A percentile compares a stretch with the other conserved stretches of the same genome.
These are phyloP conservation scores for Rhynchosporium graminicola DNA, from an alignment of 2,329 filamentous ascomycete genomes.

Conservation along the genomic window DNA sequence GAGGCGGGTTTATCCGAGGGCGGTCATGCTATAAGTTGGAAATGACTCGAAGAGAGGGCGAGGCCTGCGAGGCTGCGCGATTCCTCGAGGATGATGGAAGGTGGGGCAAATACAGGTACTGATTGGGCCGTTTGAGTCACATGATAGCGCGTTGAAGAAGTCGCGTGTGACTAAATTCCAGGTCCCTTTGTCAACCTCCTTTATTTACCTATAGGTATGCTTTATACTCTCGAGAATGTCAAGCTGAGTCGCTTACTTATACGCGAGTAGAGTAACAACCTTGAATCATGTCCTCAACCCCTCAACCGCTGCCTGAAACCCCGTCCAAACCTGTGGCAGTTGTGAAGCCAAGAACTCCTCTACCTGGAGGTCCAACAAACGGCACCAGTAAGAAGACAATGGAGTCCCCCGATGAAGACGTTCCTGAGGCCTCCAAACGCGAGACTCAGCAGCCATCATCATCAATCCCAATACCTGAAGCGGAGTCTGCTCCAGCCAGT, in stretches of 20 bases:
- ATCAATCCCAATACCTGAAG: constrained; percentile 8
- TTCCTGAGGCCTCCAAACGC: background rate
- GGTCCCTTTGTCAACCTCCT: background rate
- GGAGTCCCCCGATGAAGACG: background rate
- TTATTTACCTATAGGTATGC: too few relatives aligned
- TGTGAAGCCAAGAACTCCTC: constrained; percentile 11
- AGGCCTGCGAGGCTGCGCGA: constrained; percentile 23
- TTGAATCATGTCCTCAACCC: constrained; percentile 26
- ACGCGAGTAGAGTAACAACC: too few relatives aligned
- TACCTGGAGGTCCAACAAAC: constrained; percentile 9
- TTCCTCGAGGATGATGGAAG: constrained; percentile 17
- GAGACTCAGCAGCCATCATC: constrained; percentile 19
- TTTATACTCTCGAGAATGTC: background rate
- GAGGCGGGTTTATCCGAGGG: constrained; percentile 17
- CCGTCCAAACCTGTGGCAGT: constrained; percentile 11
- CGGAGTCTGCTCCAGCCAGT: background rate
- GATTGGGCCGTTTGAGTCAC: constrained; percentile 18
- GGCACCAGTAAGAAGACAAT: background rate
- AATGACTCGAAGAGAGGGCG: constrained; percentile 11
- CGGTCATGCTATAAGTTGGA: constrained; percentile 13
- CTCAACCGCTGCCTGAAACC: constrained; percentile 22
- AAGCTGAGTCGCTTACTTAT: too few relatives aligned
- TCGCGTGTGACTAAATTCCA: background rate
- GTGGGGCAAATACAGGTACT: background rate
- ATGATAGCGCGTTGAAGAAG: constrained; percentile 2